Evolutionary conservation across 2,329 filamentous ascomycete species (phyloP), one percentile per base, ranked within the genome.

Genomic region (Chaetomium olivaceum): DNA sequence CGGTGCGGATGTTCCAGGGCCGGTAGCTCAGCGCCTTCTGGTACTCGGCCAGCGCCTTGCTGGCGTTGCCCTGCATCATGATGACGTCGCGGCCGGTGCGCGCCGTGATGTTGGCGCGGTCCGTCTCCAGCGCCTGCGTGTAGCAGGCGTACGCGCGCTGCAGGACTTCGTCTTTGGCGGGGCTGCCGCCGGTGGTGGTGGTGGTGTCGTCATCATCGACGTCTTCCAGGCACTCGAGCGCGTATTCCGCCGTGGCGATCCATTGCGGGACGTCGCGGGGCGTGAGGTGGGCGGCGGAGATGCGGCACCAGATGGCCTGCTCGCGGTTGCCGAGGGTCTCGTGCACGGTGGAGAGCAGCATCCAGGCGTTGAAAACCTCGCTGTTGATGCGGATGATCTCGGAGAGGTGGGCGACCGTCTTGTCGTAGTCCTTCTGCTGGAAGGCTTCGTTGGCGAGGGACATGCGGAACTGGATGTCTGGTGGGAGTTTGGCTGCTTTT

Each of bases 331-430:
- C 85, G 64, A 85, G 81, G 73, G 89, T 87, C 65, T 84, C 80
- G 71, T 87, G 86, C 61, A 89, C 85, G 3, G 85, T 83, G 0
- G 85, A 82, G 55, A 90, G 75, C 14, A 88, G 79, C 16, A 82
- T 84, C 87, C 87, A 90, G 27, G 88, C 88, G 69, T 86, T 83
- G 67, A 87, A 82, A 1, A 86, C 89, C 74, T 89, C 87, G 23
- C 86, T 86, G 68, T 90, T 90, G 73, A 90, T 87, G 59, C 87
- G 83, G 71, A 90, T 88, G 64, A 89, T 84, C 71, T 90, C 87
- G 50, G 83, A 82, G 9, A 87, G 83, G 25, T 85, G 79, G 19
- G 83, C 81, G 43, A 87, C 78, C 5, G 90, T 88, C 50, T 82
- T 79, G 5, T 85, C 81, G 68, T 89, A 87, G 23, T 89, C 82